Percentiles rank a stretch among this genome's conserved stretches.
Conservation (phyloP, 1,139 yeast genomes). For the Sugiyamaella japonica region DNA sequence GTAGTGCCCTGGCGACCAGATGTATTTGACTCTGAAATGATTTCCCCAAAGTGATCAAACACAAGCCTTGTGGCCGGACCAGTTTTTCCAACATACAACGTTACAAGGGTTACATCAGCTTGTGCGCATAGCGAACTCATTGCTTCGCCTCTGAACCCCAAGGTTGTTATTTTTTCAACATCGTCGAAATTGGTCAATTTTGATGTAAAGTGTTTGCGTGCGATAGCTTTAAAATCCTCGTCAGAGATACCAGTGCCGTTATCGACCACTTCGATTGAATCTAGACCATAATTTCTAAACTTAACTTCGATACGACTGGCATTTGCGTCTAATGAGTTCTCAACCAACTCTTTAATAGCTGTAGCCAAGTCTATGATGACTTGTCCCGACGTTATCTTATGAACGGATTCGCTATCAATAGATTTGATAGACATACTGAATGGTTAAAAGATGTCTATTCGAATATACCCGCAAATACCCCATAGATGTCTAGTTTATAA, state of each 20-base stretch:
- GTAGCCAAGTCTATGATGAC: slow-evolving; percentile 78
- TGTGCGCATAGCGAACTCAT: slow-evolving; percentile 39
- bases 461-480: too few species aligned
- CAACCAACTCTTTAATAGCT: slow-evolving; percentile 81
- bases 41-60: slow-evolving; percentile 55
- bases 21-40: slow-evolving; percentile 44
- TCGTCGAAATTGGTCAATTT: slow-evolving; percentile 62
- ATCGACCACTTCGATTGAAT: slow-evolving; percentile 67
- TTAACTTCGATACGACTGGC: slow-evolving; percentile 65
- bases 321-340: slow-evolving; percentile 80
- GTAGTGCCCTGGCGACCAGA: slow-evolving; percentile 52
- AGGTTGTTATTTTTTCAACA: slow-evolving; percentile 44
- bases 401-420: slow-evolving; percentile 55
- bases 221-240: slow-evolving; percentile 60
- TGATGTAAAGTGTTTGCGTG: slow-evolving; percentile 78
- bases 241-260: slow-evolving; percentile 72
- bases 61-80: slow-evolving; percentile 55
- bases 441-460: neutral
- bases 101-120: slow-evolving; percentile 51
- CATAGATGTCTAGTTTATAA: too few species aligned
- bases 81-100: slow-evolving; percentile 49
- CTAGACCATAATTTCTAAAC: slow-evolving; percentile 74
- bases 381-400: slow-evolving; percentile 85
- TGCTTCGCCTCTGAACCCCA: slow-evolving; percentile 47
- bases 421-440: slow-evolving; percentile 34